Evolutionary conservation across 768 basidiomycete genomes (phyloP), one percentile per base, ranked within the genome.

Genomic region (Xerocomus potaroensis): DNA sequence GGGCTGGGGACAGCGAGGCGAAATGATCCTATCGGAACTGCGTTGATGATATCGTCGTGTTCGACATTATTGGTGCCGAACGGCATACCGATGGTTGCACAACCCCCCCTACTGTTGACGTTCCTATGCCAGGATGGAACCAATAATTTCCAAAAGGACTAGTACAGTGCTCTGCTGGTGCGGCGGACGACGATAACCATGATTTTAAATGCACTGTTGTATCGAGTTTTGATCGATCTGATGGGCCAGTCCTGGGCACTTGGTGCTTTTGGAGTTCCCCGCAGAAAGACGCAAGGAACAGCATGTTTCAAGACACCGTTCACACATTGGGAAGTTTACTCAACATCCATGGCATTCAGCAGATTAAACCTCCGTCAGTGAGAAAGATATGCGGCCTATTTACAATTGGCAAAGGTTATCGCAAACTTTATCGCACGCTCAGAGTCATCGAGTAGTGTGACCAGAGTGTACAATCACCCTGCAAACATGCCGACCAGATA

Each of bases 401-500:
- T 54, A 49, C 34, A 50, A 53, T 50, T 48, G 44, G 41, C 41
- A 55, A 63, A 64, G 60, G 55, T 66, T 66, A 71, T 73, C 67
- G 63, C 55, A 58, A 69, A 71, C 65, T 65, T 58, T 62, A 69
- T 68, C 43, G 50, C 36, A 49, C 35, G 47, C 21, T 38, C 41
- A 45, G 21, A 47, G 51, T 52, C 49, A 43, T 48, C 11, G 32
- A 49, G 38, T 29, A n/a, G 10, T 30, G 29, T 26, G 33, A 9
- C n/a, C 33, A 15, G 33, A 16, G 33, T 26, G 24, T 48, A 47
- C 42, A 42, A 35, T 71, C 61, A 86, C 56, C 82, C 87, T 53
- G 87, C 84, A 71, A 91, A 95, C 84, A 94, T 92, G 54, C 90
- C 91, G 48, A 96, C 93, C 35, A 96, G 77, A 65, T 94, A 94